Evolutionary conservation across 176 grass and related monocot species (phyloP).

Genomic region (Oropetium thomaeum): DNA sequence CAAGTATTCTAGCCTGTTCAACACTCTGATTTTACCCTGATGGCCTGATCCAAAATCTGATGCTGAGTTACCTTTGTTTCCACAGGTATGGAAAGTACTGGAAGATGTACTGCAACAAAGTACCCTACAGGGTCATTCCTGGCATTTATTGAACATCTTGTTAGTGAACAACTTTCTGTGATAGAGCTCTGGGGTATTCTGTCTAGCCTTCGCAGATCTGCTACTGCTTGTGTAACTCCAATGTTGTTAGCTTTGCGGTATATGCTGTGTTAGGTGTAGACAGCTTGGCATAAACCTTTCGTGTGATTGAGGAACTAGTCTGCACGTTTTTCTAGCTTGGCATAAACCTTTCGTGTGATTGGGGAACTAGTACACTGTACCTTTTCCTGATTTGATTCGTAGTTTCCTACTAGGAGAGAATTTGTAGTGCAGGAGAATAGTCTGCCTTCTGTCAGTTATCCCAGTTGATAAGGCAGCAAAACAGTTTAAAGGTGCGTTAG

Average conservation of each 20-base stretch:
- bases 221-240: not conserved
- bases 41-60: constrained; percentile 19
- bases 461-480: not conserved
- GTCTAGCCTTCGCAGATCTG: not conserved
- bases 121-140: constrained; percentile 77
- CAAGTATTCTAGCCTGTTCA: not conserved
- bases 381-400: not conserved
- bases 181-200: not conserved
- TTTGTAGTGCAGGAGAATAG: not conserved
- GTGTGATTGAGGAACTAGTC: not conserved
- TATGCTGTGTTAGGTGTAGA: constrained; percentile 18
- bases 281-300: constrained; percentile 1
- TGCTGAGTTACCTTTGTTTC: not conserved
- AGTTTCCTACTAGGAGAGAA: not conserved
- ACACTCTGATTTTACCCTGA: not conserved
- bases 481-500: not conserved
- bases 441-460: not conserved
- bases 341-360: not conserved
- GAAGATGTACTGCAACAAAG: constrained; percentile 91
- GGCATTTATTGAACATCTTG: constrained; percentile 72
- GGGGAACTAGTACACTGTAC: not conserved
- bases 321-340: not conserved
- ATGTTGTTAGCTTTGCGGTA: not conserved
- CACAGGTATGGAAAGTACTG: constrained; percentile 93
- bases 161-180: not conserved